Conservation (phyloP, 2,329 filamentous ascomycete genomes). For the Botrytis galanthina region DNA sequence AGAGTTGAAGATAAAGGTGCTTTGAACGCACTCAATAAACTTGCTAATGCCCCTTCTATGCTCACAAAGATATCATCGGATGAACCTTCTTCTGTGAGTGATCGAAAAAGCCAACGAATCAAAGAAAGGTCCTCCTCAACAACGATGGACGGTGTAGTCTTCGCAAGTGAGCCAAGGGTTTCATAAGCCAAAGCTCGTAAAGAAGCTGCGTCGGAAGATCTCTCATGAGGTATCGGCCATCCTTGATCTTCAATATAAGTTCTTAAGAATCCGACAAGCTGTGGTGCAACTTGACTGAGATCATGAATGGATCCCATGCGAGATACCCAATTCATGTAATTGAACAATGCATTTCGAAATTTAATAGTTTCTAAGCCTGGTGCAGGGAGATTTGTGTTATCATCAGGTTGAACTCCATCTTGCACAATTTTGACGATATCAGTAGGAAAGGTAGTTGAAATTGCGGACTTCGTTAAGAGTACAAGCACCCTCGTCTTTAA, state of each 20-base stretch:
- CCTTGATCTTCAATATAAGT: conserved; percentile 77
- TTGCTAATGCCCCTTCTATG: conserved; percentile 85
- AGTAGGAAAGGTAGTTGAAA: conserved; percentile 66
- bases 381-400: conserved; percentile 37
- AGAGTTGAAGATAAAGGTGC: conserved; percentile 40
- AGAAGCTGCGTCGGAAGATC: conserved; percentile 58
- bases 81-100: conserved; percentile 75
- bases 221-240: conserved; percentile 69
- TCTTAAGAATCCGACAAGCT: conserved; percentile 66
- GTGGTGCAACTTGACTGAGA: conserved; percentile 63
- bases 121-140: conserved; percentile 51
- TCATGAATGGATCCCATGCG: conserved; percentile 63
- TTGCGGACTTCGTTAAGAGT: conserved; percentile 72
- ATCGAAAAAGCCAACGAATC: conserved; percentile 77
- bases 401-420: conserved; percentile 56
- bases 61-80: conserved; percentile 74
- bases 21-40: conserved; percentile 60
- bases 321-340: conserved; percentile 84
- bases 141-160: conserved; percentile 59
- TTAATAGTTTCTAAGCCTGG: conserved; percentile 64
- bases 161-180: conserved; percentile 78
- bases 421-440: conserved; percentile 68
- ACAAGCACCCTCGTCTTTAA: conserved; percentile 75
- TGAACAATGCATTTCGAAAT: conserved; percentile 77
- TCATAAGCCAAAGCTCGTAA: conserved; percentile 84